Conservation (phyloP, 2,329 filamentous ascomycete genomes). For the Exophiala sideris region DNA sequence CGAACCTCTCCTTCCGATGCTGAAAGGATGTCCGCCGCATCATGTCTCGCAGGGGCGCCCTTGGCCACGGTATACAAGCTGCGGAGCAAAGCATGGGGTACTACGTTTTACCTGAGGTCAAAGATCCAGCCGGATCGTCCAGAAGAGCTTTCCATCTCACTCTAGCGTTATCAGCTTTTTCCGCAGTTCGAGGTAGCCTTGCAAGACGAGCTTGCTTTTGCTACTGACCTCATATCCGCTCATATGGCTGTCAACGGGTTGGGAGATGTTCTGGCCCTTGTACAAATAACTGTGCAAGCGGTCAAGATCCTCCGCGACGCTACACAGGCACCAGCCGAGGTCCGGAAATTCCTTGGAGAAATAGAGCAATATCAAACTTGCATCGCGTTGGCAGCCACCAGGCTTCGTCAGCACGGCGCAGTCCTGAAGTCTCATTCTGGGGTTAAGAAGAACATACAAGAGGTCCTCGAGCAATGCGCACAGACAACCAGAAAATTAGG, state of each 20-base stretch:
- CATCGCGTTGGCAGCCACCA: neutral
- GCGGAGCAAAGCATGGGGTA: too few relatives aligned
- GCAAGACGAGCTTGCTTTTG: slow-evolving; percentile 4
- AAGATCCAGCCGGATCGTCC: too few relatives aligned
- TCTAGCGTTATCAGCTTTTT: neutral
- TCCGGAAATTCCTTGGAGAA: slow-evolving; percentile 5
- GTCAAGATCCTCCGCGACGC: slow-evolving; percentile 7
- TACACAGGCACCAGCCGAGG: slow-evolving; percentile 5
- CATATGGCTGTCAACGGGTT: slow-evolving; percentile 12
- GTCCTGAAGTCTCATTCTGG: slow-evolving; percentile 4
- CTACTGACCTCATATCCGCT: neutral
- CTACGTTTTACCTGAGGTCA: too few relatives aligned
- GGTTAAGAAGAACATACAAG: slow-evolving; percentile 7
- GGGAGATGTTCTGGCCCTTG: slow-evolving; percentile 11
- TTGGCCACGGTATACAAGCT: too few relatives aligned
- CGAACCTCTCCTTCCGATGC: too few relatives aligned
- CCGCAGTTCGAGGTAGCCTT: neutral
- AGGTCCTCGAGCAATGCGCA: slow-evolving; percentile 6
- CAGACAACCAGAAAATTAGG: slow-evolving; percentile 8
- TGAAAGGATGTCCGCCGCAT: too few relatives aligned
- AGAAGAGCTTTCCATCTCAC: too few relatives aligned
- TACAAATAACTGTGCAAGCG: slow-evolving; percentile 3
- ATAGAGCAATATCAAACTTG: slow-evolving; percentile 5
- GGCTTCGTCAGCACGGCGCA: slow-evolving; percentile 9
- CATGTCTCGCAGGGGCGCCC: too few relatives aligned